These are phyloP conservation scores for Scedosporium apiospermum DNA, from an alignment of 2,329 filamentous ascomycete species.

Conservation along the genomic window DNA sequence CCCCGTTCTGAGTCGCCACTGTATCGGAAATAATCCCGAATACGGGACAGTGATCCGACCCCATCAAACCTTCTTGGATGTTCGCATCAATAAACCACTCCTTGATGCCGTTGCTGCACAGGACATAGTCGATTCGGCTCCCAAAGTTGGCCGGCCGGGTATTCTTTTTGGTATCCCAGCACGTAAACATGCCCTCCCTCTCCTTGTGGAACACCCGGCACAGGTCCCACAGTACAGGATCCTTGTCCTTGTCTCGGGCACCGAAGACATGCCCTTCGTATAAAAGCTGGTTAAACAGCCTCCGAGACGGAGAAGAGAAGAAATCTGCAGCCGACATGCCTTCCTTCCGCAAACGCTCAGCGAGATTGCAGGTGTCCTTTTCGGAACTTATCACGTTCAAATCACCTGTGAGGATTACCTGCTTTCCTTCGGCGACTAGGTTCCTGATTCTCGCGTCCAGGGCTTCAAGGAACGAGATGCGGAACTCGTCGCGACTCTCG, in stretches of 20 bases:
- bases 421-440: slow-evolving; percentile 68
- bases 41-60: slow-evolving; percentile 94
- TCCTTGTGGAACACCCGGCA: slow-evolving; percentile 71
- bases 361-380: slow-evolving; percentile 67
- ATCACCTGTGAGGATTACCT: slow-evolving; percentile 79
- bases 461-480: slow-evolving; percentile 67
- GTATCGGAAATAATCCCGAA: slow-evolving; percentile 63
- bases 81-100: slow-evolving; percentile 72
- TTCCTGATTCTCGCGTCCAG: slow-evolving; percentile 82
- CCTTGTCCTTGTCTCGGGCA: slow-evolving; percentile 57
- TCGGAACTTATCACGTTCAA: slow-evolving; percentile 66
- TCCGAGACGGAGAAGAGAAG: slow-evolving; percentile 59
- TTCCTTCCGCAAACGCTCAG: slow-evolving; percentile 63
- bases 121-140: slow-evolving; percentile 84
- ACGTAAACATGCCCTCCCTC: slow-evolving; percentile 89
- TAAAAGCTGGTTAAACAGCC: slow-evolving; percentile 79
- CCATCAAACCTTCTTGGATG: slow-evolving; percentile 89
- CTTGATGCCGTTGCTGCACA: slow-evolving; percentile 71
- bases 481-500: slow-evolving; percentile 73
- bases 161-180: slow-evolving; percentile 92
- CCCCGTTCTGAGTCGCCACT: slow-evolving; percentile 37
- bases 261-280: slow-evolving; percentile 61
- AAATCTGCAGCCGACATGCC: slow-evolving; percentile 62
- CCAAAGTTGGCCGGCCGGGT: slow-evolving; percentile 93
- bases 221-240: slow-evolving; percentile 75